Evolutionary conservation across 2,329 filamentous ascomycete genomes (phyloP).

Genomic region (Fulvia fulva): DNA sequence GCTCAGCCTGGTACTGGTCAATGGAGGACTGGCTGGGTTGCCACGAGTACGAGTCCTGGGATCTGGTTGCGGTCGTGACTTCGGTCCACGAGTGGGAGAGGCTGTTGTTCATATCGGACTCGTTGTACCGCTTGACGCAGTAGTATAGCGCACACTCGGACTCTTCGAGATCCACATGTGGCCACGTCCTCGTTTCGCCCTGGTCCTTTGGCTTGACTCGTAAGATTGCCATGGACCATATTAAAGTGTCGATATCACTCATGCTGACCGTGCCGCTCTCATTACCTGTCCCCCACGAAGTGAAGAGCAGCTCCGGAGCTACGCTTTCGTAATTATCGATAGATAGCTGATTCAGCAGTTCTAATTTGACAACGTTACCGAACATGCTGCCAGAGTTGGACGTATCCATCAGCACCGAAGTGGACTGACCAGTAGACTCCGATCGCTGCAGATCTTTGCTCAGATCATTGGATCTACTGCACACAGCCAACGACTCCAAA

Average conservation of each 20-base stretch:
- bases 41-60: neutral
- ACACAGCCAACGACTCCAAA: no score
- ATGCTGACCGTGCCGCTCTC: neutral
- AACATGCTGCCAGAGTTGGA: no score
- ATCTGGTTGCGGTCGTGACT: neutral
- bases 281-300: slow-evolving; percentile 2
- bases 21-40: neutral
- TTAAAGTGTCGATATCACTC: slow-evolving; percentile 3
- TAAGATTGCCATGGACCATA: slow-evolving; percentile 7
- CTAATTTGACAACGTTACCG: no score
- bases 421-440: no score
- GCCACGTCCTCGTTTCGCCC: neutral
- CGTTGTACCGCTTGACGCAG: slow-evolving; percentile 14
- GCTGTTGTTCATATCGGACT: slow-evolving; percentile 1
- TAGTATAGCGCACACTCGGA: slow-evolving; percentile 16
- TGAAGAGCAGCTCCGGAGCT: slow-evolving; percentile 2
- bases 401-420: no score
- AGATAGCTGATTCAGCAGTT: no score
- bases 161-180: slow-evolving; percentile 1
- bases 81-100: neutral
- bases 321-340: no score
- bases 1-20: neutral
- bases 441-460: no score
- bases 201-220: neutral
- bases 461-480: no score